Percentiles rank a stretch among this genome's conserved stretches.
Conservation (phyloP, 2,329 filamentous ascomycete genomes). For the Cordyceps cicadae region DNA sequence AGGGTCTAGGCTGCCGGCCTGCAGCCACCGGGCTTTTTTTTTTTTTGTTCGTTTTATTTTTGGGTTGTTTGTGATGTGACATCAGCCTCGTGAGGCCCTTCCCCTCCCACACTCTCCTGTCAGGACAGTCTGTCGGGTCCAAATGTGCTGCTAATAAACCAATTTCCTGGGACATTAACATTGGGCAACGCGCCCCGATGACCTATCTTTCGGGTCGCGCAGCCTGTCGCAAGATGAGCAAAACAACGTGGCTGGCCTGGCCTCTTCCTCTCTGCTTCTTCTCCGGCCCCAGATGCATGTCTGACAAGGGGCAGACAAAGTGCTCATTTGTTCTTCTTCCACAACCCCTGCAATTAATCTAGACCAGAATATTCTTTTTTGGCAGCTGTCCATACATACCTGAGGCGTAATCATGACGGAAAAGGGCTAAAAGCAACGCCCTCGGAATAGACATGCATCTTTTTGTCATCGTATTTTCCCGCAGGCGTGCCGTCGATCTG, state of each 20-base stretch:
- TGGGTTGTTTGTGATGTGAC: not conserved
- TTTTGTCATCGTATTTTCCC: not conserved
- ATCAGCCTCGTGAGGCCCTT: not conserved
- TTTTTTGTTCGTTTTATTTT: not conserved
- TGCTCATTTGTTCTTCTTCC: not conserved
- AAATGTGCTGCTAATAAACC: not conserved
- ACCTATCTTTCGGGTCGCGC: constrained; percentile 4
- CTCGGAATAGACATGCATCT: not conserved
- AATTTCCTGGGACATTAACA: not conserved
- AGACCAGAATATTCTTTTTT: not conserved
- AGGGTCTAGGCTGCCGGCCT: not conserved
- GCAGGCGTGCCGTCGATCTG: not conserved
- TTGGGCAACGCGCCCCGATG: not conserved
- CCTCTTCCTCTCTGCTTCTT: too few species aligned
- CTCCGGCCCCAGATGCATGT: not conserved
- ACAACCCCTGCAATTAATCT: not conserved
- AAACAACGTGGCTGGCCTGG: not conserved
- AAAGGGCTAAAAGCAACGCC: not conserved
- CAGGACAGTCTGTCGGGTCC: not conserved
- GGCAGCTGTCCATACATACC: not conserved
- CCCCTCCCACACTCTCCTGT: not conserved
- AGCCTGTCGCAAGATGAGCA: not conserved
- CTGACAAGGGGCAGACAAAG: not conserved
- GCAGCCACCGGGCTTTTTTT: not conserved
- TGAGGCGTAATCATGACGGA: not conserved